These are phyloP conservation scores for Talaromyces sp. DNA, from an alignment of 2,329 filamentous ascomycete genomes.

Conservation along the genomic window DNA sequence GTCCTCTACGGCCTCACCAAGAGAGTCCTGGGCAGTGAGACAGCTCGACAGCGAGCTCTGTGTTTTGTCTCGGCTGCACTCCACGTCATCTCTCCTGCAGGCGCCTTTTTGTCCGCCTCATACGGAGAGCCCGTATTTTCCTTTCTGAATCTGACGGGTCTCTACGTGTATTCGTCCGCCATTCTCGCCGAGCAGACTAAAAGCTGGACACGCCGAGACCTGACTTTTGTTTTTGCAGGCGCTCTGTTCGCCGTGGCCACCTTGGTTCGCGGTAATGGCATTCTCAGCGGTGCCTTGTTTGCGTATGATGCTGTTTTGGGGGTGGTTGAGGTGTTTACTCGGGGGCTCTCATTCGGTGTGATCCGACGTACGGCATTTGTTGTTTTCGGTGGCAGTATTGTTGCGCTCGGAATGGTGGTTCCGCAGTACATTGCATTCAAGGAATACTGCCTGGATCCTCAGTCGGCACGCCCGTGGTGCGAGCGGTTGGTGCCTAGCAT, in stretches of 20 bases:
- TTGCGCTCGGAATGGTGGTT: slow-evolving; percentile 60
- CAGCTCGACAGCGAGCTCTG: slow-evolving; percentile 21
- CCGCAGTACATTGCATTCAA: slow-evolving; percentile 73
- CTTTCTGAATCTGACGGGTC: slow-evolving; percentile 67
- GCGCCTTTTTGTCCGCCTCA: slow-evolving; percentile 81
- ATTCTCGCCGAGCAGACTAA: slow-evolving; percentile 26
- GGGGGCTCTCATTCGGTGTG: slow-evolving; percentile 28
- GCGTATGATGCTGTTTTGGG: slow-evolving; percentile 53
- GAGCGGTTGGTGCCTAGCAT: slow-evolving; percentile 68
- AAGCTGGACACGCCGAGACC: slow-evolving; percentile 31
- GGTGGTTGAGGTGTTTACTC: slow-evolving; percentile 37
- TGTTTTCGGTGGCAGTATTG: slow-evolving; percentile 59
- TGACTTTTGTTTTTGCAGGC: slow-evolving; percentile 57
- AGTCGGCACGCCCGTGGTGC: slow-evolving; percentile 65
- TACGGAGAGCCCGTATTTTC: slow-evolving; percentile 79
- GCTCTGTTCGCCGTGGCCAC: slow-evolving; percentile 65
- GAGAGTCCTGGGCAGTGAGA: slow-evolving; percentile 45
- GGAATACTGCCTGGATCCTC: slow-evolving; percentile 55
- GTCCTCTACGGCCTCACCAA: slow-evolving; percentile 62
- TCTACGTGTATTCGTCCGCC: slow-evolving; percentile 58
- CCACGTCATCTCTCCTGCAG: slow-evolving; percentile 80
- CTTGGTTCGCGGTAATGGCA: slow-evolving; percentile 74
- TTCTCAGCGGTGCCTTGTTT: slow-evolving; percentile 74
- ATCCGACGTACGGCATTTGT: slow-evolving; percentile 53
- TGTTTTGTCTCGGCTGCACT: slow-evolving; percentile 62